phyloP scores from a whole-genome alignment of 257 asterid species.

The Salvia hispanica region DNA sequence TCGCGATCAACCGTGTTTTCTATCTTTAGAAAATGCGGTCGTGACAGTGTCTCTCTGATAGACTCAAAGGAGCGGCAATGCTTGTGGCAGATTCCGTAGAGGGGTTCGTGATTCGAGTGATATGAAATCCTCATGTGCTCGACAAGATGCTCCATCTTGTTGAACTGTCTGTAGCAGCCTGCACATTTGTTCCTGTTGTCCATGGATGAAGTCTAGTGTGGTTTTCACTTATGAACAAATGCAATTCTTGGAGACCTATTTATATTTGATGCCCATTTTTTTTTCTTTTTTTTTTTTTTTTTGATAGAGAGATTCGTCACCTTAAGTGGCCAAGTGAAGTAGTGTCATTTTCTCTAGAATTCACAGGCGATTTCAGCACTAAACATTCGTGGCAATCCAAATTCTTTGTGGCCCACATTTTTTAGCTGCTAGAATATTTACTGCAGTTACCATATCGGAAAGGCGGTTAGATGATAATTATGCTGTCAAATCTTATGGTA shows the following conservation, averaged over 20 bases:
- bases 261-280: conserved; percentile 41
- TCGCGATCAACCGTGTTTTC: too few relatives aligned
- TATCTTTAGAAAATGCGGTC: too few relatives aligned
- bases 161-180: conserved; percentile 87
- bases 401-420: conserved; percentile 39
- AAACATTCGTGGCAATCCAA: conserved; percentile 36
- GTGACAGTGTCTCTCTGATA: conserved; percentile 78
- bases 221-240: conserved; percentile 32
- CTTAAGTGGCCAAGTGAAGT: conserved; percentile 9
- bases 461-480: too few relatives aligned
- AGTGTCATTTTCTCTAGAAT: conserved; percentile 24
- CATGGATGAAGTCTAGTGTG: conserved; percentile 37
- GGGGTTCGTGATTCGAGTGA: conserved; percentile 86
- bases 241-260: conserved; percentile 42
- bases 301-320: conserved; percentile 40
- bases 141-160: conserved; percentile 85
- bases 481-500: too few relatives aligned
- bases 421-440: conserved; percentile 46
- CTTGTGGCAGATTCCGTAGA: conserved; percentile 74
- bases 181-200: conserved; percentile 88
- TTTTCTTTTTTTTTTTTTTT: neutral
- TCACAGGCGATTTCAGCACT: conserved; percentile 24
- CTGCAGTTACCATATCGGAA: conserved; percentile 25
- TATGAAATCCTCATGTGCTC: conserved; percentile 85
- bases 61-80: conserved; percentile 93